phyloP scores from a whole-genome alignment of 2,329 filamentous ascomycete species.

The Alternaria sp. region DNA sequence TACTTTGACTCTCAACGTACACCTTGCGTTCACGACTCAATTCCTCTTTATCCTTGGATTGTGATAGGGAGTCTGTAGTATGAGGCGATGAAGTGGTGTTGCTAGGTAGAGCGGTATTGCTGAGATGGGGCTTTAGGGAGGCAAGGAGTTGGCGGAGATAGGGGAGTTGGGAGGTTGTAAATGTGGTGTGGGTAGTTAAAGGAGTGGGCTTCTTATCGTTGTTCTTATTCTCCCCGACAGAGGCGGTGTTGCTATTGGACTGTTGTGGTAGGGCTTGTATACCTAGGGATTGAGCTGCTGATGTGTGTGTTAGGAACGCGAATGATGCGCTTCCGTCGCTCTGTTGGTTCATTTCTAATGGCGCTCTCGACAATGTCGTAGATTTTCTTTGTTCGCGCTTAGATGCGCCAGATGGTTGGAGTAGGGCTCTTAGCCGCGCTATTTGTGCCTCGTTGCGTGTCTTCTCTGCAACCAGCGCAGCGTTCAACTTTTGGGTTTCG shows the following conservation, averaged over 20 bases:
- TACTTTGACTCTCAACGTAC: constrained; percentile 84
- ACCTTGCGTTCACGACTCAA: constrained; percentile 74
- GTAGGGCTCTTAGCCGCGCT: constrained; percentile 66
- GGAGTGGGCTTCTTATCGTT: constrained; percentile 46
- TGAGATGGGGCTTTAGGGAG: constrained; percentile 71
- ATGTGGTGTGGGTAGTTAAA: constrained; percentile 75
- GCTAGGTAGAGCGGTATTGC: constrained; percentile 44
- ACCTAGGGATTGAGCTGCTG: constrained; percentile 57
- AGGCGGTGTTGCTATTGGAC: constrained; percentile 23
- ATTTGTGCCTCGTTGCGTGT: constrained; percentile 77
- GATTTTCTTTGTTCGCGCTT: constrained; percentile 34
- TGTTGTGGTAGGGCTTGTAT: constrained; percentile 48
- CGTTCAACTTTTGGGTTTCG: constrained; percentile 79
- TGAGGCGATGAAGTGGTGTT: constrained; percentile 20
- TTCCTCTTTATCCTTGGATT: constrained; percentile 47
- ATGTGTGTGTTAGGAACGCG: constrained; percentile 64
- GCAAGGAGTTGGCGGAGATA: constrained; percentile 76
- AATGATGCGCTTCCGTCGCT: constrained; percentile 46
- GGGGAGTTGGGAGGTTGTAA: constrained; percentile 83
- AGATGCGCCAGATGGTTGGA: constrained; percentile 41
- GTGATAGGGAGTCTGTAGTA: background rate
- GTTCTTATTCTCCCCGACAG: background rate
- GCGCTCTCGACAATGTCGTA: constrained; percentile 22
- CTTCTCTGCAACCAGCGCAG: constrained; percentile 73
- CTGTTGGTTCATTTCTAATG: background rate